Conservation (phyloP, 345 rosid species). For the Citrus cavaleriei region DNA sequence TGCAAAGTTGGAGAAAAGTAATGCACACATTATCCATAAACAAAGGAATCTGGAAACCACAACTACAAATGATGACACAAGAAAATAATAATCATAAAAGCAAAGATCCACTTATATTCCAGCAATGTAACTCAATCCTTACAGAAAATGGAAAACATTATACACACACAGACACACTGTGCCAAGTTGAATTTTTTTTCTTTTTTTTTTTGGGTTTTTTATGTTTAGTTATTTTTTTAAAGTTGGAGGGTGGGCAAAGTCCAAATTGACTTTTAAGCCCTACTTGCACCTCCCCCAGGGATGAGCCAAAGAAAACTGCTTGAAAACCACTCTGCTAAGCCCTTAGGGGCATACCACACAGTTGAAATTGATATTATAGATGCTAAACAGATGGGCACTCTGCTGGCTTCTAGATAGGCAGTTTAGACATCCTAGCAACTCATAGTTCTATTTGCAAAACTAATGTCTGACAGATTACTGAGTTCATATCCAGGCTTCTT, state of each 20-base stretch:
- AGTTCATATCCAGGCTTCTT: not conserved
- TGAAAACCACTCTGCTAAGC: no score
- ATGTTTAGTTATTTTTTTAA: no score
- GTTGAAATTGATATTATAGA: not conserved
- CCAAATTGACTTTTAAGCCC: no score
- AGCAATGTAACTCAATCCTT: not conserved
- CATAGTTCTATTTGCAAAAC: not conserved
- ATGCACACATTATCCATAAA: conserved; percentile 3
- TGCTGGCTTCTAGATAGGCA: not conserved
- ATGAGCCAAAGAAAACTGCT: no score
- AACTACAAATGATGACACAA: conserved; percentile 4
- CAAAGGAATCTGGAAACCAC: conserved; percentile 15
- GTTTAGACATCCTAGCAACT: conserved; percentile 1
- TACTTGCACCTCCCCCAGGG: no score
- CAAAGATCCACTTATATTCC: not conserved
- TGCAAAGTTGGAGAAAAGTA: conserved; percentile 5
- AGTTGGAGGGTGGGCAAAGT: no score
- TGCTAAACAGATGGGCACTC: not conserved
- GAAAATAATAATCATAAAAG: not conserved
- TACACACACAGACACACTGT: no score
- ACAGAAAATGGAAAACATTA: not conserved
- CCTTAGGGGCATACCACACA: not conserved
- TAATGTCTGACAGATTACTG: not conserved
- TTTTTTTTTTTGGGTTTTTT: no score
- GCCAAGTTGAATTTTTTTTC: no score